Conservation (phyloP, 208 protist species). For the Eutreptiella sp. region DNA sequence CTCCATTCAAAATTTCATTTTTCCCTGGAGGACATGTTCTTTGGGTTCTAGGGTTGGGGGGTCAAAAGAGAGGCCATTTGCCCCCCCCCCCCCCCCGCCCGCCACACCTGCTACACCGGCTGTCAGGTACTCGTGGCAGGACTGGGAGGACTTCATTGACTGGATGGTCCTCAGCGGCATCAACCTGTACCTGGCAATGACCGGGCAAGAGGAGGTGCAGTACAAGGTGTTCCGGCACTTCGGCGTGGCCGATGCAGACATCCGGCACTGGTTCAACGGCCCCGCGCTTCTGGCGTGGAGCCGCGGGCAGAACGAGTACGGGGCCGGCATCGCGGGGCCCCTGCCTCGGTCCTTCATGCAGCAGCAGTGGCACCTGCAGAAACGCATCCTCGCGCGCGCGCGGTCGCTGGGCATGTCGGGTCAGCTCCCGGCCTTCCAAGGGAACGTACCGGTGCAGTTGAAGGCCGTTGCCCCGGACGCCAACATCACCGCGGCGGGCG, state of each 20-base stretch:
- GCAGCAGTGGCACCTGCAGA: constrained; percentile 9
- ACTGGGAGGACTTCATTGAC: no score
- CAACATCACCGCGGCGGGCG: constrained; percentile 20
- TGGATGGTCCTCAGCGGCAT: constrained; percentile 62
- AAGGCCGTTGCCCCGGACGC: constrained; percentile 19
- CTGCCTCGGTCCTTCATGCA: constrained; percentile 28
- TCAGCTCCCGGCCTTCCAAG: constrained; percentile 28
- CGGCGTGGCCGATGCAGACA: constrained; percentile 13
- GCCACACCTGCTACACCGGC: no score
- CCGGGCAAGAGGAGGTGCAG: constrained; percentile 52
- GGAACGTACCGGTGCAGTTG: constrained; percentile 27
- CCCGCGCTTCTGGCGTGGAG: constrained; percentile 38
- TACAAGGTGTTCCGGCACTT: constrained; percentile 20
- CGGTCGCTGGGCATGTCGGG: constrained; percentile 29
- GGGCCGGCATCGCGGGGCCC: constrained; percentile 25
- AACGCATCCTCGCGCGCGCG: constrained; percentile 19
- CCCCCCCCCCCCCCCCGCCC: no score
- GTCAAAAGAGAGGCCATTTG: no score
- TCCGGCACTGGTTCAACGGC: constrained; percentile 28
- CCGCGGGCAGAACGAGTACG: constrained; percentile 25
- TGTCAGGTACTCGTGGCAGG: no score
- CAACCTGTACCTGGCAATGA: constrained; percentile 49
- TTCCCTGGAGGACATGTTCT: no score
- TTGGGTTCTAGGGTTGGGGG: no score
- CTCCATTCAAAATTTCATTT: no score